These are phyloP conservation scores for Lactarius hengduanensis DNA, from an alignment of 768 basidiomycete genomes.

Conservation along the genomic window DNA sequence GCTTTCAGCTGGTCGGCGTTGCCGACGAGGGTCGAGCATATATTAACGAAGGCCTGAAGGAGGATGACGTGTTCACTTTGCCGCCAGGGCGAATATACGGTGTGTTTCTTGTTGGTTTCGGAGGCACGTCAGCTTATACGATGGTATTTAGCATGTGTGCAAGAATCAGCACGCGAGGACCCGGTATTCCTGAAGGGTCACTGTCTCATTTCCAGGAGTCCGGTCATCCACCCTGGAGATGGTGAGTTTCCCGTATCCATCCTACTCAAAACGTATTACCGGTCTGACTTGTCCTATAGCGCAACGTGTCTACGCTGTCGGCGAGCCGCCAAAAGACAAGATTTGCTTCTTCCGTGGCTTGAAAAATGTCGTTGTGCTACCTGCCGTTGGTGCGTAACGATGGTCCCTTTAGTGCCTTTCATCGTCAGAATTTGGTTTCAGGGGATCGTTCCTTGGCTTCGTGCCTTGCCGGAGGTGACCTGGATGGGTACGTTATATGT, in stretches of 20 bases:
- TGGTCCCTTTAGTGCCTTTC: neutral
- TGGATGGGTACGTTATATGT: conserved; percentile 56
- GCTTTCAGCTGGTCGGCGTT: conserved; percentile 72
- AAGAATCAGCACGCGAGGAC: conserved; percentile 1
- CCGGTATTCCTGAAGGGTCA: conserved; percentile 11
- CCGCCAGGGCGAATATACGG: conserved; percentile 16
- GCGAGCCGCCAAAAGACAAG: conserved; percentile 30
- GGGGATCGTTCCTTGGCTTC: conserved; percentile 64
- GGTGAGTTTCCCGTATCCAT: conserved; percentile 19
- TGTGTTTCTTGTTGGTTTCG: neutral
- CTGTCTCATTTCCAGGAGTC: conserved; percentile 35
- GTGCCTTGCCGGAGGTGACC: conserved; percentile 72
- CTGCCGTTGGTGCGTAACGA: conserved; percentile 15
- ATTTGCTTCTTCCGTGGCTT: conserved; percentile 30
- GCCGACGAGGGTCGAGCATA: conserved; percentile 67
- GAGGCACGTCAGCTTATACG: neutral
- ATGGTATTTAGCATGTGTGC: conserved; percentile 20
- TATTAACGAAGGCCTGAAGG: conserved; percentile 12
- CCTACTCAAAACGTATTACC: neutral
- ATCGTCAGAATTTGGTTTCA: conserved; percentile 31
- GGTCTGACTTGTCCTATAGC: conserved; percentile 16
- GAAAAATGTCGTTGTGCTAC: conserved; percentile 34
- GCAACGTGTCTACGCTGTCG: conserved; percentile 34
- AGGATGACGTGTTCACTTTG: conserved; percentile 20
- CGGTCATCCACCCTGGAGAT: conserved; percentile 39